Evolutionary conservation across 495 filamentous ascomycete genomes (phyloP).

Genomic region (Penicillium robsamsonii): DNA sequence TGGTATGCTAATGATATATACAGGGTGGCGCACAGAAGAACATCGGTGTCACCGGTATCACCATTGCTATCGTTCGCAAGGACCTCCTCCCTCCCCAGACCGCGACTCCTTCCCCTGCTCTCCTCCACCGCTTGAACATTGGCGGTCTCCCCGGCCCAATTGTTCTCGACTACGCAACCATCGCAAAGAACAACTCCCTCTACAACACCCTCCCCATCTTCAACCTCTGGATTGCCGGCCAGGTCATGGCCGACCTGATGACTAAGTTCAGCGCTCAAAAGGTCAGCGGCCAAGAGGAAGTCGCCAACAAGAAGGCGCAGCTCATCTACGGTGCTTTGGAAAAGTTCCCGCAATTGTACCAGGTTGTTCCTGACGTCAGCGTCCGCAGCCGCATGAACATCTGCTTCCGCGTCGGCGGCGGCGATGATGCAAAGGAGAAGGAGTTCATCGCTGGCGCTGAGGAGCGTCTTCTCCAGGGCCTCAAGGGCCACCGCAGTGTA

Average conservation of each 20-base stretch:
- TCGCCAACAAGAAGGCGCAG: conserved; percentile 68
- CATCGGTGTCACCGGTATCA: conserved; percentile 79
- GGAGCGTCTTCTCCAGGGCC: conserved; percentile 54
- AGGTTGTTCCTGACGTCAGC: conserved; percentile 67
- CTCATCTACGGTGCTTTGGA: conserved; percentile 75
- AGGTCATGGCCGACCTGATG: conserved; percentile 72
- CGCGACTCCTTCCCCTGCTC: conserved; percentile 54
- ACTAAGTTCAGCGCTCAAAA: conserved; percentile 56
- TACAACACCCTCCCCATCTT: conserved; percentile 97
- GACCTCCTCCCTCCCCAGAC: conserved; percentile 64
- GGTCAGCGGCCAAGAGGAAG: conserved; percentile 61
- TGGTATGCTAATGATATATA: conserved; percentile 13
- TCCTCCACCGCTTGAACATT: conserved; percentile 64
- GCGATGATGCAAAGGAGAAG: conserved; percentile 65
- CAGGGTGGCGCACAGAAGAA: conserved; percentile 83
- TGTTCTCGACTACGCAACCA: conserved; percentile 74
- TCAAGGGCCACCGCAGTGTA: conserved; percentile 82
- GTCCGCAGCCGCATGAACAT: conserved; percentile 88
- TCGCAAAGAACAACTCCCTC: conserved; percentile 83
- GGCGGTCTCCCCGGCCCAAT: conserved; percentile 68
- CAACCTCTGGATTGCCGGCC: conserved; percentile 82
- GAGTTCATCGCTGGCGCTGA: conserved; percentile 68
- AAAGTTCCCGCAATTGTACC: conserved; percentile 64
- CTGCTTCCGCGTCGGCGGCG: conserved; percentile 69
- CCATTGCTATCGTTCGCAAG: conserved; percentile 78